Percentiles rank a stretch among this genome's conserved stretches.
Evolutionary conservation across 2,329 filamentous ascomycete genomes (phyloP).

Genomic region (Coniochaeta hoffmannii): DNA sequence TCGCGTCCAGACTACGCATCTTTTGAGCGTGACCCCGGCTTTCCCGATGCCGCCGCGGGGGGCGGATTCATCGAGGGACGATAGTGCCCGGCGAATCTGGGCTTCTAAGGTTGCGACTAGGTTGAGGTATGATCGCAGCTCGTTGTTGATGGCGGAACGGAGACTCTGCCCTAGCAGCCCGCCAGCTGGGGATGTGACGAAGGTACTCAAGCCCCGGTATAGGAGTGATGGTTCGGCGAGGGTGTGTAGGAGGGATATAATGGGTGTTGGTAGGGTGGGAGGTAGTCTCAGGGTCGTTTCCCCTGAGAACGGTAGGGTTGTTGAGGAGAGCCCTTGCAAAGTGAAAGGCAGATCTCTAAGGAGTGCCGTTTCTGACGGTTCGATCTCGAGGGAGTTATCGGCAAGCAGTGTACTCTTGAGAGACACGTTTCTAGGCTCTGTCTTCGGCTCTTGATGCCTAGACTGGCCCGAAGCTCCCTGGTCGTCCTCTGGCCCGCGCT

Average conservation of each 20-base stretch:
- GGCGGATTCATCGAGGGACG: conserved; percentile 60
- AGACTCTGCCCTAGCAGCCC: conserved; percentile 90
- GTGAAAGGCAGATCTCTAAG: conserved; percentile 85
- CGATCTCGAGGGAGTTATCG: conserved; percentile 46
- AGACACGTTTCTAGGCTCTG: conserved; percentile 39
- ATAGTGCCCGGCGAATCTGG: conserved; percentile 78
- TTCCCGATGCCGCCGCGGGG: conserved; percentile 69
- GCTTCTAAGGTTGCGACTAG: conserved; percentile 88
- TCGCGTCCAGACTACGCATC: conserved; percentile 94
- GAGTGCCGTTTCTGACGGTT: conserved; percentile 58
- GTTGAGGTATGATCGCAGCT: conserved; percentile 82
- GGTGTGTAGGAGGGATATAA: conserved; percentile 81
- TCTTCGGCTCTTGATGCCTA: conserved; percentile 14
- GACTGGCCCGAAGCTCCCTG: conserved; percentile 4
- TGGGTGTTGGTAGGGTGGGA: conserved; percentile 68
- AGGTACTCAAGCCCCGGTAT: conserved; percentile 72
- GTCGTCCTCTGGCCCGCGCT: conserved; percentile 27
- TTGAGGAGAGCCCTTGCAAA: conserved; percentile 83
- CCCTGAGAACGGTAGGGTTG: conserved; percentile 69
- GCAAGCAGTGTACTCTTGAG: conserved; percentile 51
- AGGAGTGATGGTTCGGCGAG: conserved; percentile 91
- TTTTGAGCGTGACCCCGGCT: conserved; percentile 85
- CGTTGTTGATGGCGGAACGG: conserved; percentile 74
- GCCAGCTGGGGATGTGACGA: conserved; percentile 72
- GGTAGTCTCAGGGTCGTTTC: conserved; percentile 69